phyloP scores from a whole-genome alignment of 768 basidiomycete genomes.

The Lentinula detonsa region DNA sequence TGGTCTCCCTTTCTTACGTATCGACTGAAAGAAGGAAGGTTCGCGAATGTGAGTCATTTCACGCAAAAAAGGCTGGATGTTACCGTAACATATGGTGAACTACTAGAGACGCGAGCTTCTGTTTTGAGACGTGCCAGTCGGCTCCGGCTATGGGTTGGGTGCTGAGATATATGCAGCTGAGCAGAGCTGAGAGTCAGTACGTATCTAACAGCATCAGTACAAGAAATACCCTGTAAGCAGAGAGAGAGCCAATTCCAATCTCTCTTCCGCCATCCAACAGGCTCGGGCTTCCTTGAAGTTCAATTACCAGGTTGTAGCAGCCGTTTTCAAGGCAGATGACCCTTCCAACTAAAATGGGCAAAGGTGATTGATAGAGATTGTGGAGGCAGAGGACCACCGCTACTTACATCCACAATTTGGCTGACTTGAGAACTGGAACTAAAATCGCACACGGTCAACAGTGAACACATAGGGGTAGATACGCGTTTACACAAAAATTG shows the following conservation, averaged over 20 bases:
- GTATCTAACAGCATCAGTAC: background rate
- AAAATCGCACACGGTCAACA: background rate
- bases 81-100: background rate
- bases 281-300: background rate
- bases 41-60: background rate
- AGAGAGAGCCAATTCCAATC: background rate
- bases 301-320: background rate
- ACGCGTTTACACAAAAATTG: background rate
- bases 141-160: background rate
- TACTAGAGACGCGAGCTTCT: background rate
- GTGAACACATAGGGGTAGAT: background rate
- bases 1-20: background rate
- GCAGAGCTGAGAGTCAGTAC: background rate
- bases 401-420: conserved; percentile 1
- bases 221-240: conserved; percentile 1
- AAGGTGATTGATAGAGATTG: background rate
- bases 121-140: background rate
- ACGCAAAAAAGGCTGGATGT: background rate
- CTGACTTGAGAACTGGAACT: background rate
- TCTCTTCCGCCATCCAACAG: background rate
- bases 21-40: background rate
- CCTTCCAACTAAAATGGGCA: background rate
- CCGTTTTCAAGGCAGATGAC: conserved; percentile 1
- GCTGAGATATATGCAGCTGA: conserved; percentile 2
- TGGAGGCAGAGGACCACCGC: background rate